These are phyloP conservation scores for Microsporum audouinii DNA, from an alignment of 2,329 filamentous ascomycete genomes.

Conservation along the genomic window DNA sequence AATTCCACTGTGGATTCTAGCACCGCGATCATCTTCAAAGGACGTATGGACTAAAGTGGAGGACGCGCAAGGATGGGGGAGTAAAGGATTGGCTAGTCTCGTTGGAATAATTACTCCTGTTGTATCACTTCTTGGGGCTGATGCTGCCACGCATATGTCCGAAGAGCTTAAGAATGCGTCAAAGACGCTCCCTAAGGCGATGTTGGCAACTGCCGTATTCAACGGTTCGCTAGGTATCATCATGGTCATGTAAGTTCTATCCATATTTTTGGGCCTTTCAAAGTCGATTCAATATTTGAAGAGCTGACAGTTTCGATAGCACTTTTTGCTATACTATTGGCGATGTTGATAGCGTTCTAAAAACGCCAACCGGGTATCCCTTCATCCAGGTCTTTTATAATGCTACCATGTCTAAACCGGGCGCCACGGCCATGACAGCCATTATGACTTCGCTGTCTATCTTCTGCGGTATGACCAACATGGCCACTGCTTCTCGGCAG, in stretches of 20 bases:
- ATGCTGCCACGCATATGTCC: conserved; percentile 10
- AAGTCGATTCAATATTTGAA: not conserved
- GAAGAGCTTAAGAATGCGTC: conserved; percentile 31
- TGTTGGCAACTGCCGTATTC: conserved; percentile 25
- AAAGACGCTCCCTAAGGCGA: conserved; percentile 26
- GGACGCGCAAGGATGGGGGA: conserved; percentile 5
- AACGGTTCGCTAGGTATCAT: conserved; percentile 29
- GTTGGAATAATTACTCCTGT: conserved; percentile 3
- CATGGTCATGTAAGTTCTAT: conserved; percentile 14
- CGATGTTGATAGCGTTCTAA: conserved; percentile 3
- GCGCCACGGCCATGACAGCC: conserved; percentile 18
- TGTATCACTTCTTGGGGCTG: not conserved
- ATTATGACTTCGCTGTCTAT: conserved; percentile 21
- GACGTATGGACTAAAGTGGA: conserved; percentile 1
- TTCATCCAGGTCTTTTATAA: conserved; percentile 28
- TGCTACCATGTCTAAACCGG: conserved; percentile 20
- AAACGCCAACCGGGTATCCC: conserved; percentile 22
- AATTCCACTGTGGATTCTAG: conserved; percentile 31
- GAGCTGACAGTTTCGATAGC: not conserved
- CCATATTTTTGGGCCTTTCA: not conserved
- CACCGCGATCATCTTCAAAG: conserved; percentile 1
- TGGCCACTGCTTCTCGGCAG: conserved; percentile 25
- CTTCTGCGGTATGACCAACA: conserved; percentile 22
- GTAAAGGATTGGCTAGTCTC: not conserved
- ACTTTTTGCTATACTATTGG: conserved; percentile 9